Evolutionary conservation across 345 rosid species (phyloP), one percentile per base, ranked within the genome.

Genomic region (Limnanthes douglasii): DNA sequence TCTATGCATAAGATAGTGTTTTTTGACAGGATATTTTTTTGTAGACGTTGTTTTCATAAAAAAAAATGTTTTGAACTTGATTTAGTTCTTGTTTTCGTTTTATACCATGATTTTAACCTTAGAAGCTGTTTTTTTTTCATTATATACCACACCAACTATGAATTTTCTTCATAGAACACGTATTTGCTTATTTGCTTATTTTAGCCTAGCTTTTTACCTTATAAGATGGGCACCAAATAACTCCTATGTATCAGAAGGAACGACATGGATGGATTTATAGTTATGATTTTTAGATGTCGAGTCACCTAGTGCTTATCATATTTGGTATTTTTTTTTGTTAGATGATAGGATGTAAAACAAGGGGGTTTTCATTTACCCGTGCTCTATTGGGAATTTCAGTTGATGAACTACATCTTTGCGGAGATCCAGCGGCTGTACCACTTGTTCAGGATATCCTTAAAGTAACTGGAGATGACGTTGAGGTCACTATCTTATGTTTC

Each of bases 321-420:
- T 45, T 14, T 42, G 21, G 44, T 24, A 29, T 49, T 32, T 48
- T 33, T 48, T 48, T 12, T 27, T 29, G 23, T 46, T 68, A 85
- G 93, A 82, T 86, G 97, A 56, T 86, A 53, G 82, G 76, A 14
- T 82, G 97, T 54, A 61, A 39, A 44, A 71, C 77, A 16, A 71
- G 97, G 57, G 97, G 97, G 2, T 82, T 57, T 57, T 67, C 97
- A 24, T 86, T 86, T 61, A 86, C 97, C 36, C 78, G 95, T 54
- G 94, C 97, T 17, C 61, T 86, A 48, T 59, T 86, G 43, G 97
- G 93, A 34, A 65, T 86, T 30, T 67, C 90, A 25, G 83, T 88
- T 40, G 63, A 82, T 43, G 93, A 88, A 59, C 72, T 86, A 46
- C 97, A 86, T 60, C 75, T 86, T 55, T 86, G 97, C 50, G 97